phyloP scores from a whole-genome alignment of 345 rosid genomes.

The Acer negundo region DNA sequence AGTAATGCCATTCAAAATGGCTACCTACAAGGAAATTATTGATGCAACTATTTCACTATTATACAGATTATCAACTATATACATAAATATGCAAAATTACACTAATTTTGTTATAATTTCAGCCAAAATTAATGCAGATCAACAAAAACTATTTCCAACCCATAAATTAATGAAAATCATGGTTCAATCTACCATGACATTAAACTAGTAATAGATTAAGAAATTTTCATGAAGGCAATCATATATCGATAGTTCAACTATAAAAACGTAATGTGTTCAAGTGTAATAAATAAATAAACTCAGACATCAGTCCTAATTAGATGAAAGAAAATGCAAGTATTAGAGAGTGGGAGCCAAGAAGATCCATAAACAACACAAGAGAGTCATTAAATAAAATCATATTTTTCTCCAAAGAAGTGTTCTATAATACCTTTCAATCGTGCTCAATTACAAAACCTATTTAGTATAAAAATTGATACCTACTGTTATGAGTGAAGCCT shows the following conservation, averaged over 20 bases:
- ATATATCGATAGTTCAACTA: not conserved
- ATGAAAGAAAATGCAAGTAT: too few species aligned
- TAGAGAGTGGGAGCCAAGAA: too few species aligned
- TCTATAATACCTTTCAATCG: too few species aligned
- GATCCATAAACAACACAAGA: too few species aligned
- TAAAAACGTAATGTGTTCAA: not conserved
- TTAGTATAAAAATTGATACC: too few species aligned
- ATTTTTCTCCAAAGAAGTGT: too few species aligned
- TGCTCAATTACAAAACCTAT: too few species aligned
- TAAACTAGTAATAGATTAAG: not conserved
- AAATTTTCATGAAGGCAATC: not conserved
- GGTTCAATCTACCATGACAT: not conserved
- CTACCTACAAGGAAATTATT: constrained; percentile 52
- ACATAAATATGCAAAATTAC: not conserved
- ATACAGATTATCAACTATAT: not conserved
- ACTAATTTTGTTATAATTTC: not conserved
- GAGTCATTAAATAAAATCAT: too few species aligned
- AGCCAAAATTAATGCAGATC: not conserved
- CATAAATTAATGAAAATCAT: not conserved
- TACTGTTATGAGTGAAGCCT: too few species aligned
- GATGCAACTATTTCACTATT: not conserved
- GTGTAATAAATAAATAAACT: not conserved
- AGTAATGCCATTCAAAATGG: constrained; percentile 81
- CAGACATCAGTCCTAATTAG: too few species aligned
- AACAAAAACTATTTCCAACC: not conserved